Base-by-base conservation (phyloP, 106 monocot genomes). In the Amphibolis antarctica region DNA sequence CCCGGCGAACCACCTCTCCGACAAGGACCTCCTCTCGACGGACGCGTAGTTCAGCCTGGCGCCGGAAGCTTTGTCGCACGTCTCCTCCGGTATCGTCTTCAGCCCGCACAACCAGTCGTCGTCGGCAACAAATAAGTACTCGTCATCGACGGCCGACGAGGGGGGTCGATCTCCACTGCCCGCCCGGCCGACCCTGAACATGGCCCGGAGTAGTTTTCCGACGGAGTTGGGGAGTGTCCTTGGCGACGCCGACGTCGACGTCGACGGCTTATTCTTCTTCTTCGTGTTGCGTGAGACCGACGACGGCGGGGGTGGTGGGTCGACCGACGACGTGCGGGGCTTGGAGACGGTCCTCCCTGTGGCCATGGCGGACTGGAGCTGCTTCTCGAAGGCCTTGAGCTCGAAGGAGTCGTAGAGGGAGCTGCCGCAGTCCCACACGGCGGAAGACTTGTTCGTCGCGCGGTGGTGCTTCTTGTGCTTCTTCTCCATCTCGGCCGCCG, bases 381-480 rank as follows among this genome's bases (percentile, higher is more conserved):
- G 74, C 1, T 44, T 46, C 17, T 79, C 69, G 77, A 86, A 86
- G 27, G 91, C 74, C 22, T 55, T 77, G 58, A 83, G 78, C 79
- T 91, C 86, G 72, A 81, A 83, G 21, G 86, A 86, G 77, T 92
- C 91, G 81, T 85, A 86, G 26, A 86, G 83, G 7, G 71, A 50
- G 81, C 91, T 92, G 24, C 69, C 71, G 55, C 80, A 86, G 74
- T 92, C 86, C 91, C 86, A 92, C 26, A 80, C n/a, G 12, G 52
- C 23, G 42, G 55, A 14, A 20, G n/a, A 18, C 10, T 9, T 4
- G 10, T 55, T 25, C 15, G 22, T n/a, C 18, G 12, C 1, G 48
- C 1, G 12, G 48, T 48, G 17, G 48, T 48, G 12, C 18, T 4
- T 48, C 9, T 1, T n/a, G 17, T n/a, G 18, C 48, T 48, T 48